Conservation (phyloP, 805 yeast genomes). For the Nakazawaea ambrosiae region DNA sequence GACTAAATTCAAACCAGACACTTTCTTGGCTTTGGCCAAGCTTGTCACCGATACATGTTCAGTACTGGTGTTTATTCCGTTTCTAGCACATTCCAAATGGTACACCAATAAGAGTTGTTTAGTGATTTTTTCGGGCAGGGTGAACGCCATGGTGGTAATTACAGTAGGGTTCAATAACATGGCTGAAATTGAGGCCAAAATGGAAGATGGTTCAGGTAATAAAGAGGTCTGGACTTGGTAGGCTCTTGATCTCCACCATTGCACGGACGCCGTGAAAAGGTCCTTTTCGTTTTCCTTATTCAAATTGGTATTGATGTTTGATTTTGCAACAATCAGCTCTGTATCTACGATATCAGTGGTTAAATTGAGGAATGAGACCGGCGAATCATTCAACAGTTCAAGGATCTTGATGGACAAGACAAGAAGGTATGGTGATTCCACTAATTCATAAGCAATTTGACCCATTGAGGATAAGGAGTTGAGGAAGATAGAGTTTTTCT, state of each 20-base stretch:
- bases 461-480: constrained; percentile 50
- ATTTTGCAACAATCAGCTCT: constrained; percentile 16
- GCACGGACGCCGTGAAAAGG: constrained; percentile 37
- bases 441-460: constrained; percentile 60
- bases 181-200: constrained; percentile 35
- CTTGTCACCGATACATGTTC: constrained; percentile 55
- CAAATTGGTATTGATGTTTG: constrained; percentile 12
- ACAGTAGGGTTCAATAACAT: constrained; percentile 28
- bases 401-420: constrained; percentile 36
- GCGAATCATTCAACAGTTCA: constrained; percentile 28
- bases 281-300: constrained; percentile 15
- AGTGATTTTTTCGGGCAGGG: constrained; percentile 13
- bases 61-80: constrained; percentile 52
- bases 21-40: constrained; percentile 45
- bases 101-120: constrained; percentile 37
- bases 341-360: constrained; percentile 14
- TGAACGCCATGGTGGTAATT: constrained; percentile 24
- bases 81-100: constrained; percentile 63
- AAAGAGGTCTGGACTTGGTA: constrained; percentile 57
- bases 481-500: constrained; percentile 19
- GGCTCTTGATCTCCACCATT: constrained; percentile 76
- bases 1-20: constrained; percentile 55
- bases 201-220: constrained; percentile 49
- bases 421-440: constrained; percentile 41
- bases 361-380: constrained; percentile 21